These are phyloP conservation scores for Aurantiochytrium sp. DNA, from an alignment of 108 stramenopile species.

Conservation along the genomic window DNA sequence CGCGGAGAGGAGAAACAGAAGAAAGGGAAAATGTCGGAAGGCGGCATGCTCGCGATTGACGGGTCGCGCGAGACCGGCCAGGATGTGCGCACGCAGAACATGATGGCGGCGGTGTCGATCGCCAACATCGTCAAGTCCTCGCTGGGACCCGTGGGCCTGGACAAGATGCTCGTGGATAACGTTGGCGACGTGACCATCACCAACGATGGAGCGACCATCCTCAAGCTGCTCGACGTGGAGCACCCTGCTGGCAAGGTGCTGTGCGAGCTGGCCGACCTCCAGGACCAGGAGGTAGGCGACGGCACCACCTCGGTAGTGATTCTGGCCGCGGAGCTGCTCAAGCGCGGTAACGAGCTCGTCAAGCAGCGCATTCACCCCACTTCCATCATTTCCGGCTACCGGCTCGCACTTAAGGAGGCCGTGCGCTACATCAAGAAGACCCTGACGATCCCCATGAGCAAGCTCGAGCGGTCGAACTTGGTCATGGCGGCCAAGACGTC, in stretches of 20 bases:
- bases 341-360: slow-evolving; percentile 87
- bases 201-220: slow-evolving; percentile 98
- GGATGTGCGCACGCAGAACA: slow-evolving; percentile 40
- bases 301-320: slow-evolving; percentile 97
- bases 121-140: slow-evolving; percentile 97
- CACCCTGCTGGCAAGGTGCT: slow-evolving; percentile 93
- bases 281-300: slow-evolving; percentile 98
- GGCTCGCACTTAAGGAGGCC: slow-evolving; percentile 88
- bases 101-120: slow-evolving; percentile 94
- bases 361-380: slow-evolving; percentile 82
- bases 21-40: too few relatives aligned
- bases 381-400: slow-evolving; percentile 90
- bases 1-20: too few relatives aligned
- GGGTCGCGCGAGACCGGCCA: slow-evolving; percentile 16
- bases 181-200: slow-evolving; percentile 99
- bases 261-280: slow-evolving; percentile 85
- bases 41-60: slow-evolving; percentile 4
- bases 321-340: slow-evolving; percentile 86
- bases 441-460: slow-evolving; percentile 70
- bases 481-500: slow-evolving; percentile 87
- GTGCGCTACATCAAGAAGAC: slow-evolving; percentile 85
- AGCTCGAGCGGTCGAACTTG: slow-evolving; percentile 73
- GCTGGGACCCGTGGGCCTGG: slow-evolving; percentile 96
- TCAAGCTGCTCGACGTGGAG: slow-evolving; percentile 92
- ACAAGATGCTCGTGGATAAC: slow-evolving; percentile 97